Percentiles rank a stretch among this genome's conserved stretches.
phyloP scores from a whole-genome alignment of 306 rosid genomes.

The Gastrolobium villosum region DNA sequence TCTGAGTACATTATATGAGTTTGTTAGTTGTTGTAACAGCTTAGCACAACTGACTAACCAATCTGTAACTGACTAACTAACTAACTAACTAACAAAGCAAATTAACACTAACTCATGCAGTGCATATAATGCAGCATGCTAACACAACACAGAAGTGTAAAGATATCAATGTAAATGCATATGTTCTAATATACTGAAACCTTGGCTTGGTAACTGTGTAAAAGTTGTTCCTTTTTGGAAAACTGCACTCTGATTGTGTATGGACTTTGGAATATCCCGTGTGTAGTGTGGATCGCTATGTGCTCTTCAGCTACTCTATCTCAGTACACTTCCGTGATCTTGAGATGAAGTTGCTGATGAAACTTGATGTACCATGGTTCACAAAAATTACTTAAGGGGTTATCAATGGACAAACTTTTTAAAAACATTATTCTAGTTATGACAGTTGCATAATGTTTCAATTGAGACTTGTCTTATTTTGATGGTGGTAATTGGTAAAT shows the following conservation, averaged over 20 bases:
- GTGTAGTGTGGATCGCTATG: not conserved
- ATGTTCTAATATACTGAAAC: not conserved
- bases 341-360: not conserved
- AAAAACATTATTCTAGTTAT: conserved; percentile 9
- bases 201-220: not conserved
- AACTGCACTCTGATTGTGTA: conserved; percentile 33
- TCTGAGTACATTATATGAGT: too few species aligned
- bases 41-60: too few species aligned
- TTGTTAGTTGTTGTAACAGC: too few species aligned
- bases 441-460: not conserved
- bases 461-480: conserved; percentile 3
- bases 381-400: conserved; percentile 2
- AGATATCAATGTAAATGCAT: too few species aligned
- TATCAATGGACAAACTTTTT: not conserved
- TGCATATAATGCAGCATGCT: too few species aligned
- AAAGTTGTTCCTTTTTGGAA: conserved; percentile 32
- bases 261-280: not conserved
- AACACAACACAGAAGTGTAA: too few species aligned
- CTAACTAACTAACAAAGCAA: too few species aligned
- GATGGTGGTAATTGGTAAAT: conserved; percentile 23
- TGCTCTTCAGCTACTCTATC: conserved; percentile 8
- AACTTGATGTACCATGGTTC: conserved; percentile 24
- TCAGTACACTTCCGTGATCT: conserved; percentile 26
- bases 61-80: too few species aligned
- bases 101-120: too few species aligned